Evolutionary conservation across 345 rosid species (phyloP).

Genomic region (Aethionema arabicum): DNA sequence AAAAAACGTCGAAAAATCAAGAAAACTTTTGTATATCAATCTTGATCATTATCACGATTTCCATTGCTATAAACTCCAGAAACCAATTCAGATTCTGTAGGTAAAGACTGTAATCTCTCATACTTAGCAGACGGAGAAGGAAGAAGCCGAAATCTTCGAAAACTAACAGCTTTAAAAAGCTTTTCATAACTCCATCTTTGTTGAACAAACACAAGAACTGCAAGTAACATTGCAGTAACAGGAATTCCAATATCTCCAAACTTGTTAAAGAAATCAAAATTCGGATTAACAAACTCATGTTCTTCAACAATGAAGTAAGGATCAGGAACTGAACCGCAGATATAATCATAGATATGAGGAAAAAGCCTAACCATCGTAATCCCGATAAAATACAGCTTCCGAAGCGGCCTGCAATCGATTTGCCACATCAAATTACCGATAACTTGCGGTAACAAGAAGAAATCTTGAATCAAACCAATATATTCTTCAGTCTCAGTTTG

Average conservation of each 20-base stretch:
- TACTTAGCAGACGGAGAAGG: constrained; percentile 59
- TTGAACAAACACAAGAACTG: constrained; percentile 56
- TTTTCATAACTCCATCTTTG: constrained; percentile 79
- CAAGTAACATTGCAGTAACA: constrained; percentile 53
- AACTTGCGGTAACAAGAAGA: constrained; percentile 88
- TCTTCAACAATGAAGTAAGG: constrained; percentile 62
- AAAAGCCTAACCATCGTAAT: constrained; percentile 70
- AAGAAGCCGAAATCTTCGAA: constrained; percentile 54
- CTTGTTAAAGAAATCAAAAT: constrained; percentile 65
- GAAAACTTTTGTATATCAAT: constrained; percentile 29
- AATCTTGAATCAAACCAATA: constrained; percentile 80
- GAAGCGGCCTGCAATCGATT: constrained; percentile 56
- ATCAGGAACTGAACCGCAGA: constrained; percentile 52
- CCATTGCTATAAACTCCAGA: constrained; percentile 41
- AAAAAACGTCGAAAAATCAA: constrained; percentile 19
- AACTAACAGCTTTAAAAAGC: constrained; percentile 52
- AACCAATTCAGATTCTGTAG: constrained; percentile 67
- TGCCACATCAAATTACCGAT: constrained; percentile 75
- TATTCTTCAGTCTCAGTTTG: constrained; percentile 75
- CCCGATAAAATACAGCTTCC: constrained; percentile 64
- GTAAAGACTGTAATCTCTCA: constrained; percentile 61
- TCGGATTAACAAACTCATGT: constrained; percentile 72
- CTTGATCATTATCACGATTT: constrained; percentile 40
- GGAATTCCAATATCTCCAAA: constrained; percentile 81
- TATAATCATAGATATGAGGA: constrained; percentile 73